Evolutionary conservation across 805 yeast genomes (phyloP), one percentile per base, ranked within the genome.

Genomic region (Wickerhamiella kazuoi): DNA sequence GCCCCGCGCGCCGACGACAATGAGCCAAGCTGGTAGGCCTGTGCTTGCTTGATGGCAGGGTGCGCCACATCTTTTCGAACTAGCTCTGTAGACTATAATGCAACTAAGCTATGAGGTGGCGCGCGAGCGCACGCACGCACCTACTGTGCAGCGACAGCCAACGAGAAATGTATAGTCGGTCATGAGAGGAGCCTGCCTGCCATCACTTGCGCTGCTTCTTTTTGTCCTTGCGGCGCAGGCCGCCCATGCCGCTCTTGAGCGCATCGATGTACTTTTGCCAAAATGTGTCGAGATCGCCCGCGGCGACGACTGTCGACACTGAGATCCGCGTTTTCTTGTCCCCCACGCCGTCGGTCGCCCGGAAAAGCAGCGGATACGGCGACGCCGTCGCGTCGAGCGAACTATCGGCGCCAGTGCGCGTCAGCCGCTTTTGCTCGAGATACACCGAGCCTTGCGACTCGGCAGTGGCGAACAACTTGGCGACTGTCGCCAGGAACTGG

Each of bases 151-250:
- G n/a, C n/a, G n/a, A n/a, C n/a, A n/a, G n/a, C n/a, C n/a, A n/a
- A n/a, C n/a, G n/a, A n/a, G n/a, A n/a, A n/a, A n/a, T n/a, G n/a
- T n/a, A n/a, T n/a, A n/a, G n/a, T n/a, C n/a, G n/a, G n/a, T n/a
- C n/a, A n/a, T n/a, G n/a, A n/a, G n/a, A n/a, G n/a, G n/a, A n/a
- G n/a, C n/a, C n/a, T n/a, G n/a, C n/a, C n/a, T n/a, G n/a, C n/a
- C n/a, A n/a, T n/a, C n/a, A n/a, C 34, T 18, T 31, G 62, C 72
- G 75, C 62, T 68, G 70, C 65, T 74, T 76, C 60, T 74, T 75
- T 65, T 81, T 82, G 43, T 79, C 82, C 63, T 81, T 83, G 69
- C 78, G 81, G 53, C 74, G 70, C 56, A 86, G 66, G 1, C 94
- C 94, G 3, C 62, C 62, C 56, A 80, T 72, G 3, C 90, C 86